Conservation (phyloP, 148 eudicot species). For the Cornus kousa region DNA sequence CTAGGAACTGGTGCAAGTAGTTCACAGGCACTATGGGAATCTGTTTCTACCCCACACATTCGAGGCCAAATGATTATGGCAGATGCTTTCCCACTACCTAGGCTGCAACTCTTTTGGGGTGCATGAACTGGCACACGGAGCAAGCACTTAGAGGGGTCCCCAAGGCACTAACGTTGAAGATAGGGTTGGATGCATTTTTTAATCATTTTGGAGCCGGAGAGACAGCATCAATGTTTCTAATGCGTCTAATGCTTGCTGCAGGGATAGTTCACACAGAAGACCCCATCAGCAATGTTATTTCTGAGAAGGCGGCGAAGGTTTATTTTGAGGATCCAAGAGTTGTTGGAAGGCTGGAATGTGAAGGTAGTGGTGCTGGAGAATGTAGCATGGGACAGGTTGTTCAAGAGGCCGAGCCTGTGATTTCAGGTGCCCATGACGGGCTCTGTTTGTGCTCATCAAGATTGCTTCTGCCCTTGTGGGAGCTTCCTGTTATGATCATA, state of each 20-base stretch:
- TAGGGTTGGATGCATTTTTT: constrained; percentile 89
- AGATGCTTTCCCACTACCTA: constrained; percentile 73
- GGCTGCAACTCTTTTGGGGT: no score
- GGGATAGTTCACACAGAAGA: constrained; percentile 63
- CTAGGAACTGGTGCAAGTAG: constrained; percentile 61
- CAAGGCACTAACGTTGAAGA: constrained; percentile 8
- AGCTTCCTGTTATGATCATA: constrained; percentile 67
- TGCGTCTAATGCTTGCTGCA: constrained; percentile 77
- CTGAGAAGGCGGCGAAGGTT: constrained; percentile 95
- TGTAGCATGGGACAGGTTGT: constrained; percentile 99
- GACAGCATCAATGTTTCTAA: constrained; percentile 72
- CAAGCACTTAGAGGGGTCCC: no score
- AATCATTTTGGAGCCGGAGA: constrained; percentile 93
- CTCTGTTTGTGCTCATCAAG: constrained; percentile 89
- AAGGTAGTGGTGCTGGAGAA: constrained; percentile 86
- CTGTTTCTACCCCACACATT: constrained; percentile 79
- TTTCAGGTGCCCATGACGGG: constrained; percentile 97
- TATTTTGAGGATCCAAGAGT: constrained; percentile 87
- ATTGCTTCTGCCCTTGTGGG: constrained; percentile 91
- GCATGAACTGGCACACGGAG: no score
- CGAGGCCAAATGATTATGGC: constrained; percentile 95
- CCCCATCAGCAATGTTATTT: constrained; percentile 67
- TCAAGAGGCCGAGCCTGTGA: constrained; percentile 94
- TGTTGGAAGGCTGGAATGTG: constrained; percentile 91
- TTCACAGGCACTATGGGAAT: constrained; percentile 83